phyloP scores from a whole-genome alignment of 2,329 filamentous ascomycete species.

The Ophiostoma angusticollis region DNA sequence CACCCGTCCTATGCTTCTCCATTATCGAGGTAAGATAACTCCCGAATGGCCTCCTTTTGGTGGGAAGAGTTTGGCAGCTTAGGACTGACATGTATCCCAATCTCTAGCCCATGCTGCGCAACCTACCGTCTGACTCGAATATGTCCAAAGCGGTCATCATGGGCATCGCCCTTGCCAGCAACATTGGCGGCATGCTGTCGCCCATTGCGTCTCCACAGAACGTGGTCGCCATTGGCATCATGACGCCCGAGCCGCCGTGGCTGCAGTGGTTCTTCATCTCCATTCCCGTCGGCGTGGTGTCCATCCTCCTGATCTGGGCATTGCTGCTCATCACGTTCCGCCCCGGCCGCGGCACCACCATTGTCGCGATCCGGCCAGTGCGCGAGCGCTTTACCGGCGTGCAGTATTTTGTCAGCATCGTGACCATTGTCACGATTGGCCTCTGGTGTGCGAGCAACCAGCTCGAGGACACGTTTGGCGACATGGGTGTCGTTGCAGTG shows the following conservation, averaged over 20 bases:
- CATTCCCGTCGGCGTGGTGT: conserved; percentile 82
- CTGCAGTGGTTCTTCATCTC: conserved; percentile 94
- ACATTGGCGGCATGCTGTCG: conserved; percentile 91
- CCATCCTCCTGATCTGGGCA: conserved; percentile 77
- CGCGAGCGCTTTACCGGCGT: conserved; percentile 78
- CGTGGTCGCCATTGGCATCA: conserved; percentile 90
- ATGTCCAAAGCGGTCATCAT: conserved; percentile 95
- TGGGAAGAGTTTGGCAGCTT: no score
- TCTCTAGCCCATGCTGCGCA: conserved; percentile 73
- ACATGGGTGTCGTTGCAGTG: conserved; percentile 97
- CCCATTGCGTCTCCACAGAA: conserved; percentile 97
- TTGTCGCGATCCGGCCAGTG: conserved; percentile 81
- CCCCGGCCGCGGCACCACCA: conserved; percentile 71
- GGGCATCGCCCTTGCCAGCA: conserved; percentile 87
- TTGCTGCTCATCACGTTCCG: conserved; percentile 76
- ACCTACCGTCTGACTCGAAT: conserved; percentile 74
- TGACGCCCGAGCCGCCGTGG: conserved; percentile 86
- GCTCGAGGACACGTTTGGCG: conserved; percentile 75
- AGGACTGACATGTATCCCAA: neutral
- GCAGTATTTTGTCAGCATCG: conserved; percentile 82
- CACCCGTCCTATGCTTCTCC: conserved; percentile 91
- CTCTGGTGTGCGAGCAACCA: conserved; percentile 91
- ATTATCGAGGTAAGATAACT: conserved; percentile 74
- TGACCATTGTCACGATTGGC: conserved; percentile 72
- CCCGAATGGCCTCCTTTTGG: no score